A percentile compares a stretch with the other conserved stretches of the same genome.
Conservation (phyloP, 768 basidiomycete species). For the Zangia roseola region DNA sequence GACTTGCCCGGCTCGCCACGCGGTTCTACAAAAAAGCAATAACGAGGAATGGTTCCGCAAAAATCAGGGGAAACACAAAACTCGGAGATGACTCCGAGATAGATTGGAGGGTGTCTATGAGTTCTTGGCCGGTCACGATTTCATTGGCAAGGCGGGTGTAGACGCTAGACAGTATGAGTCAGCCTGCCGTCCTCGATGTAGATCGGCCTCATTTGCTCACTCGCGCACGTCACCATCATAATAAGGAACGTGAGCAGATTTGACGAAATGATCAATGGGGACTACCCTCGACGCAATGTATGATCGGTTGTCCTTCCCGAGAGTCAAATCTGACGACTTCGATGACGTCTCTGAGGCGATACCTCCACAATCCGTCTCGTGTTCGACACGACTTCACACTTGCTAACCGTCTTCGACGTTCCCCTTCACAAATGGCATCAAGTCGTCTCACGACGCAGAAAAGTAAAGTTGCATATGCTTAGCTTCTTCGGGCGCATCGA, state of each 20-base stretch:
- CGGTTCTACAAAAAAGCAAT: slow-evolving; percentile 21
- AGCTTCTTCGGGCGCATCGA: slow-evolving; percentile 23
- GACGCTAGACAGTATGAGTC: slow-evolving; percentile 2
- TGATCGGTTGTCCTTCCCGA: slow-evolving; percentile 18
- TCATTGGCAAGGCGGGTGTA: slow-evolving; percentile 22
- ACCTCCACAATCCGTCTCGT: slow-evolving; percentile 27
- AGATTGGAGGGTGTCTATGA: slow-evolving; percentile 14
- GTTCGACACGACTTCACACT: slow-evolving; percentile 21
- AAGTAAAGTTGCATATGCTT: background rate
- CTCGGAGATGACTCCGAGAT: slow-evolving; percentile 19
- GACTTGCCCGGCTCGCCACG: slow-evolving; percentile 9
- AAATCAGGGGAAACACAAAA: slow-evolving; percentile 20
- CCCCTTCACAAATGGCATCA: slow-evolving; percentile 14
- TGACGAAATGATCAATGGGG: background rate
- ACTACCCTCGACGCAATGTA: slow-evolving; percentile 25
- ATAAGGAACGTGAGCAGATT: background rate
- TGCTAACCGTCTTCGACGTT: slow-evolving; percentile 16
- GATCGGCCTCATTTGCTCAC: slow-evolving; percentile 7
- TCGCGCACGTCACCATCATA: slow-evolving; percentile 17
- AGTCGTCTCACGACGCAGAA: background rate
- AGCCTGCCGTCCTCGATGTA: background rate
- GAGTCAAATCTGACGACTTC: slow-evolving; percentile 23
- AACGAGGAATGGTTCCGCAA: slow-evolving; percentile 14
- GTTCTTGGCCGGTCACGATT: slow-evolving; percentile 22
- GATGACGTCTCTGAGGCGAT: slow-evolving; percentile 21